A percentile compares a stretch with the other conserved stretches of the same genome.
phyloP scores from a whole-genome alignment of 345 rosid species.

The Murraya koenigii region DNA sequence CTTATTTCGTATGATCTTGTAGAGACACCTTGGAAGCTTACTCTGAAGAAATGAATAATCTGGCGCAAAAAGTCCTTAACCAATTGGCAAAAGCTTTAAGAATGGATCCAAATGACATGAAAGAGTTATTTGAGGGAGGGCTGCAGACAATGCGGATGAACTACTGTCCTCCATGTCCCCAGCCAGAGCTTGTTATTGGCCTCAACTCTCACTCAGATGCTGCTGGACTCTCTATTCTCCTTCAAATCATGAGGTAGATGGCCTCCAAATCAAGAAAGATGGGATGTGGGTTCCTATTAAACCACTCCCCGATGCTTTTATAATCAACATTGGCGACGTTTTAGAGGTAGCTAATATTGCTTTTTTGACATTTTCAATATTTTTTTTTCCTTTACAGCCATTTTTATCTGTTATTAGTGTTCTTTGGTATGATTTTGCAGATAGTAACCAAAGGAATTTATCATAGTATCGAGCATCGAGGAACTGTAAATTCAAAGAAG shows the following conservation, averaged over 20 bases:
- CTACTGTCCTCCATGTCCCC: constrained; percentile 43
- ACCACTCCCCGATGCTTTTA: constrained; percentile 50
- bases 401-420: background rate
- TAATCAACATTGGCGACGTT: constrained; percentile 56
- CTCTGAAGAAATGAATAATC: background rate
- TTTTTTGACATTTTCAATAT: background rate
- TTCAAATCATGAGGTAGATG: constrained; percentile 21
- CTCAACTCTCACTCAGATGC: constrained; percentile 23
- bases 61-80: background rate
- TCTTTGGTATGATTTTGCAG: background rate
- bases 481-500: background rate
- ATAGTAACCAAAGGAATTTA: constrained; percentile 7
- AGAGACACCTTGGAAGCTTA: constrained; percentile 1
- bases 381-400: background rate
- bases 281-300: constrained; percentile 44
- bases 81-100: constrained; percentile 1
- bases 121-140: constrained; percentile 18
- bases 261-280: constrained; percentile 26
- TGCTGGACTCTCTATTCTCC: constrained; percentile 11
- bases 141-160: constrained; percentile 42
- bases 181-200: constrained; percentile 17
- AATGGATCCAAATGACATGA: constrained; percentile 12
- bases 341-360: constrained; percentile 26
- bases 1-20: background rate
- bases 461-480: constrained; percentile 15